Percentiles rank a stretch among this genome's conserved stretches.
Conservation (phyloP, 2,329 filamentous ascomycete genomes). For the Fusarium staphyleae region DNA sequence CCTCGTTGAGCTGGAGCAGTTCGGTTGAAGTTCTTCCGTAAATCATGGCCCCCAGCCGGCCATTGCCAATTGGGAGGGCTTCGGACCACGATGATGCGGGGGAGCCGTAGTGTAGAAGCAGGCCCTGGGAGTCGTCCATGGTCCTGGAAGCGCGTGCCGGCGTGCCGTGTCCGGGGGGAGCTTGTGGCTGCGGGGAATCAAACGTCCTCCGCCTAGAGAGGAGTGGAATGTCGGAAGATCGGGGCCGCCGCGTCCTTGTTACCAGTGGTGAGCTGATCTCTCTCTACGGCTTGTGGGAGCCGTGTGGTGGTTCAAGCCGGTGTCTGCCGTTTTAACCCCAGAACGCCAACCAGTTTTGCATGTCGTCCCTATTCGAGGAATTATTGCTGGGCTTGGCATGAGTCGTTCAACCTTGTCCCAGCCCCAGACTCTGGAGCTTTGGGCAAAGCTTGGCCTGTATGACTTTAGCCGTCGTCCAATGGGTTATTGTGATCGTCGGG, state of each 20-base stretch:
- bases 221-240: background rate
- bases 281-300: background rate
- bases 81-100: slow-evolving; percentile 40
- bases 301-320: slow-evolving; percentile 1
- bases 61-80: slow-evolving; percentile 59
- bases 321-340: slow-evolving; percentile 10
- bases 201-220: background rate
- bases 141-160: slow-evolving; percentile 7
- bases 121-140: slow-evolving; percentile 13
- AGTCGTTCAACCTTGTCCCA: background rate
- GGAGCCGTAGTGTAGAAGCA: slow-evolving; percentile 33
- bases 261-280: slow-evolving; percentile 1
- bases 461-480: slow-evolving; percentile 18
- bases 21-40: slow-evolving; percentile 53
- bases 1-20: slow-evolving; percentile 54
- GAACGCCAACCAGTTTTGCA: slow-evolving; percentile 3
- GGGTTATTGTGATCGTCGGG: background rate
- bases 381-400: slow-evolving; percentile 6
- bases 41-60: slow-evolving; percentile 52
- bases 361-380: slow-evolving; percentile 8
- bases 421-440: slow-evolving; percentile 15
- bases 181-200: background rate
- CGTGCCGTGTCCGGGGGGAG: background rate
- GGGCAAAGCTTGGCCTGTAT: slow-evolving; percentile 7
- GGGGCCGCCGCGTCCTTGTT: background rate